Conservation (phyloP, 805 yeast species). For the Saccharomycopsis javanensis region DNA sequence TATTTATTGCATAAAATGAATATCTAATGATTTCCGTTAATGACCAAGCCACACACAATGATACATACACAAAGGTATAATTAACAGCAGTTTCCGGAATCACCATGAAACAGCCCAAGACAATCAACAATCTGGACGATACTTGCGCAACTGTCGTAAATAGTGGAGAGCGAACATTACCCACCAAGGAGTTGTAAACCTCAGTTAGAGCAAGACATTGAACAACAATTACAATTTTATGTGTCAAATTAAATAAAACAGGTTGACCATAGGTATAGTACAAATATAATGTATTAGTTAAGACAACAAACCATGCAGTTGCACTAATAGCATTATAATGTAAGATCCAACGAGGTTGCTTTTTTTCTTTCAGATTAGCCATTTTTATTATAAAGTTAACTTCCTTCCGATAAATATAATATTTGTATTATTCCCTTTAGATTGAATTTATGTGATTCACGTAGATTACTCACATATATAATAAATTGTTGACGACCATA, state of each 20-base stretch:
- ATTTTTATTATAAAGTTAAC: not conserved
- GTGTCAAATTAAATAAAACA: conserved; percentile 48
- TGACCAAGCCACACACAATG: conserved; percentile 82
- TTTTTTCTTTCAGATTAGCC: not conserved
- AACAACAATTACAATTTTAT: conserved; percentile 47
- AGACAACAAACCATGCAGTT: conserved; percentile 42
- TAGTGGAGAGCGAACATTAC: conserved; percentile 78
- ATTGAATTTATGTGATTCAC: too few relatives aligned
- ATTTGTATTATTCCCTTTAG: too few relatives aligned
- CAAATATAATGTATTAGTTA: conserved; percentile 34
- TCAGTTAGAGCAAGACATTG: conserved; percentile 80
- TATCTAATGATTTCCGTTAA: conserved; percentile 87
- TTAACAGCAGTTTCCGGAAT: conserved; percentile 67
- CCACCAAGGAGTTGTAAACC: conserved; percentile 64
- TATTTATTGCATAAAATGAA: conserved; percentile 69
- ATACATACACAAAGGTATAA: conserved; percentile 46
- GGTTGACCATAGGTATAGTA: conserved; percentile 50
- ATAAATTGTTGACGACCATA: too few relatives aligned
- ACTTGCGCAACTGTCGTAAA: conserved; percentile 83
- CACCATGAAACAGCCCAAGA: conserved; percentile 69
- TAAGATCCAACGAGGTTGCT: conserved; percentile 26
- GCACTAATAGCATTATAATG: conserved; percentile 47
- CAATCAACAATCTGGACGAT: conserved; percentile 70
- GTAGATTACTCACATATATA: too few relatives aligned
- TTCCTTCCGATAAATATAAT: too few relatives aligned